phyloP scores from a whole-genome alignment of 257 asterid genomes.

The Lavandula angustifolia region DNA sequence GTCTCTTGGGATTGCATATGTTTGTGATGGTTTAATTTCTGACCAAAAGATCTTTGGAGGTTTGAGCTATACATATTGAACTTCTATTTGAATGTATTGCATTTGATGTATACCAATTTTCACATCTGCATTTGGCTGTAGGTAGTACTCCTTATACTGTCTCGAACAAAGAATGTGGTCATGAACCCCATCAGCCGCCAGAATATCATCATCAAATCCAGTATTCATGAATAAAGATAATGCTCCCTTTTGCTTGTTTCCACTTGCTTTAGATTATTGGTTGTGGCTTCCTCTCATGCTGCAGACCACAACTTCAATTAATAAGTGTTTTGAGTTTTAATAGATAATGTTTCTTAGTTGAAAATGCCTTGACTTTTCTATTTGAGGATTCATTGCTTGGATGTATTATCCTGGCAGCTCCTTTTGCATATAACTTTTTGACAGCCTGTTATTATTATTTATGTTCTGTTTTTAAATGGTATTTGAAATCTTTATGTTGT shows the following conservation, averaged over 20 bases:
- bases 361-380: no score
- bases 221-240: conserved; percentile 31
- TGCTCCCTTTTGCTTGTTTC: not conserved
- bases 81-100: not conserved
- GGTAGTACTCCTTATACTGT: conserved; percentile 74
- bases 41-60: conserved; percentile 48
- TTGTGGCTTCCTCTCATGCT: no score
- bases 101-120: not conserved
- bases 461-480: no score
- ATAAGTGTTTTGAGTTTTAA: no score
- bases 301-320: no score
- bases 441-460: no score
- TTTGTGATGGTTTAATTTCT: conserved; percentile 34
- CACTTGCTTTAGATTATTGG: no score
- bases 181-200: conserved; percentile 98
- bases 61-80: conserved; percentile 18
- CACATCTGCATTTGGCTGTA: conserved; percentile 27
- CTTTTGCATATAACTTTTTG: no score
- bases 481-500: no score
- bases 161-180: conserved; percentile 65
- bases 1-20: conserved; percentile 35
- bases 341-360: no score
- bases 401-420: no score
- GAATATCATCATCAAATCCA: conserved; percentile 72
- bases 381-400: no score